Conservation (phyloP, 2,329 filamentous ascomycete species). For the Cladophialophora psammophila region DNA sequence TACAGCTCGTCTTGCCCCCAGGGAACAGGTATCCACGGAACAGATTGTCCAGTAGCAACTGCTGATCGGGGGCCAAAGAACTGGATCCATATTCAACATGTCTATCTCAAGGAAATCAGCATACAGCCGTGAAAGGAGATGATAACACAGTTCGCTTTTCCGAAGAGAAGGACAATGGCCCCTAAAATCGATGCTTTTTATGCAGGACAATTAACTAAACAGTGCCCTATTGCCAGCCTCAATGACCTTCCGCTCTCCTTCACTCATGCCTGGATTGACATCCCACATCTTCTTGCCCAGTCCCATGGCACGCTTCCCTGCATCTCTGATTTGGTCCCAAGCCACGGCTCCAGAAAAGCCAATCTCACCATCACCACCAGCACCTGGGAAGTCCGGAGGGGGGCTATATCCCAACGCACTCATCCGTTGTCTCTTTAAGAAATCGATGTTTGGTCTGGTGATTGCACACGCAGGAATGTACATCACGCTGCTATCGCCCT, state of each 20-base stretch:
- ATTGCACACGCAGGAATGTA: conserved; percentile 89
- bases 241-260: conserved; percentile 61
- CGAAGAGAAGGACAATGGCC: not conserved
- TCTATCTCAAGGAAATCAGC: not conserved
- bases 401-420: conserved; percentile 73
- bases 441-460: conserved; percentile 75
- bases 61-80: not conserved
- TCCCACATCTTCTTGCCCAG: conserved; percentile 59
- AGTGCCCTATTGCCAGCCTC: conserved; percentile 62
- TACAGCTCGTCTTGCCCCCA: not conserved
- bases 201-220: conserved; percentile 47
- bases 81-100: not conserved
- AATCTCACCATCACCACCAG: conserved; percentile 51
- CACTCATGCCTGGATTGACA: conserved; percentile 54
- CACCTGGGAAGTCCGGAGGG: conserved; percentile 73
- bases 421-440: conserved; percentile 73
- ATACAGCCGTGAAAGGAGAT: not conserved
- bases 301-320: conserved; percentile 64
- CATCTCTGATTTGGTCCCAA: conserved; percentile 49
- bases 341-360: conserved; percentile 50
- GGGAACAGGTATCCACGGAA: not conserved
- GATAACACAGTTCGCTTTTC: not conserved
- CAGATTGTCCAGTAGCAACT: not conserved
- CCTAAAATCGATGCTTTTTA: not conserved
- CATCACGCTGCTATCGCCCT: conserved; percentile 78